A percentile compares a stretch with the other conserved stretches of the same genome.
Conservation (phyloP, 1,284 basidiomycete species). For the Cryptococcus sp. region DNA sequence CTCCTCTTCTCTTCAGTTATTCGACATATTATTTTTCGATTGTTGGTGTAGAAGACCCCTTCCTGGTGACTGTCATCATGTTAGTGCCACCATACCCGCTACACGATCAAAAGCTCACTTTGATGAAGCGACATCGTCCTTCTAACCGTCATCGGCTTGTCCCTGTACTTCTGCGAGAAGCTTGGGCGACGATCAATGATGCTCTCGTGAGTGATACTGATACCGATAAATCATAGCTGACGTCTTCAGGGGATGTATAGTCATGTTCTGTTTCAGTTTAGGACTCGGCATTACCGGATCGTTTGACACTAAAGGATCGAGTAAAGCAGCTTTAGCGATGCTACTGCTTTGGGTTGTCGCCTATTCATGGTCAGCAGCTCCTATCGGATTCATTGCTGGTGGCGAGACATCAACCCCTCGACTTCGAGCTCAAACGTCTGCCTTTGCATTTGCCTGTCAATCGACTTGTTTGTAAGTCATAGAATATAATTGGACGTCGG, state of each 20-base stretch:
- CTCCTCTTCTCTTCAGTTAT: slow-evolving; percentile 12
- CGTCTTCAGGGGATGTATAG: slow-evolving; percentile 2
- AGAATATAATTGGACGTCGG: background rate
- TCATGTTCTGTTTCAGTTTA: slow-evolving; percentile 11
- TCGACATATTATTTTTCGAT: slow-evolving; percentile 12
- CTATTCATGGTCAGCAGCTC: slow-evolving; percentile 8
- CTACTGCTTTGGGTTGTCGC: slow-evolving; percentile 11
- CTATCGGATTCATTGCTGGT: slow-evolving; percentile 11
- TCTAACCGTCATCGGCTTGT: background rate
- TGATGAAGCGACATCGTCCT: background rate
- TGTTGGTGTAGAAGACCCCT: slow-evolving; percentile 8
- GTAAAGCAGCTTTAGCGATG: slow-evolving; percentile 4
- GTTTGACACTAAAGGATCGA: background rate
- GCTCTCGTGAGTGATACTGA: background rate
- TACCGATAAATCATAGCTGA: background rate
- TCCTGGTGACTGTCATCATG: slow-evolving; percentile 10
- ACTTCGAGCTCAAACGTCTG: slow-evolving; percentile 11
- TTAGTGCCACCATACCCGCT: background rate
- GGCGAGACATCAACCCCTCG: slow-evolving; percentile 10
- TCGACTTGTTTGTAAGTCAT: slow-evolving; percentile 6
- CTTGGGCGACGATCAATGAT: background rate
- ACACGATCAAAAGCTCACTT: background rate
- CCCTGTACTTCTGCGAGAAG: background rate
- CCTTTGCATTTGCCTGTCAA: slow-evolving; percentile 8
- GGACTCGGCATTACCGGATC: slow-evolving; percentile 6